These are phyloP conservation scores for Colletotrichum navitas DNA, from an alignment of 2,329 filamentous ascomycete species.

Conservation along the genomic window DNA sequence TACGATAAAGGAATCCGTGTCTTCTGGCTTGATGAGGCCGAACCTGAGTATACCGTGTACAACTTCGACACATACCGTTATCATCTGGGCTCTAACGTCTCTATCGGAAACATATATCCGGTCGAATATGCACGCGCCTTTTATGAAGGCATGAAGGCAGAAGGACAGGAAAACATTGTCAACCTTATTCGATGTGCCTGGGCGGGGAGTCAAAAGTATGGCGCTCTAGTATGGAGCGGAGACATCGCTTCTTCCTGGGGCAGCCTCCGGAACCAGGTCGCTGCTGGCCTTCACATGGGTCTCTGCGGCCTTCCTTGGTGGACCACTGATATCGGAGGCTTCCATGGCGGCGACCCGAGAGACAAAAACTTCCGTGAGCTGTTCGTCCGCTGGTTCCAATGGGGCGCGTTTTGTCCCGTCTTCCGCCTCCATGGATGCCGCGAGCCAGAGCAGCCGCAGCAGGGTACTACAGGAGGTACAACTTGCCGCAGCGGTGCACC, in stretches of 20 bases:
- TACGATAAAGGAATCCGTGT: constrained; percentile 70
- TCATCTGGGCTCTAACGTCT: constrained; percentile 54
- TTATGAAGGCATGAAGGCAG: constrained; percentile 67
- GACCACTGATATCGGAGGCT: constrained; percentile 79
- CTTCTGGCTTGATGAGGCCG: constrained; percentile 79
- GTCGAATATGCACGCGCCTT: constrained; percentile 69
- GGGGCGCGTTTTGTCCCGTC: constrained; percentile 75
- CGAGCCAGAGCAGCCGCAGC: constrained; percentile 61
- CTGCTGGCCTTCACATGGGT: constrained; percentile 75
- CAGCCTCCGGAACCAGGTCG: constrained; percentile 69
- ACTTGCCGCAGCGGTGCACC: constrained; percentile 62
- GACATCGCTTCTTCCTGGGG: constrained; percentile 75
- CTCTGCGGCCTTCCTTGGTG: constrained; percentile 75
- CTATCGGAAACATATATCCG: constrained; percentile 71
- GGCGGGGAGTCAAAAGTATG: constrained; percentile 71
- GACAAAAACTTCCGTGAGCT: constrained; percentile 71
- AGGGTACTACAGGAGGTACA: constrained; percentile 40
- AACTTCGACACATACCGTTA: constrained; percentile 77
- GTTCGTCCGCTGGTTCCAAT: constrained; percentile 77
- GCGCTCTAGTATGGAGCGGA: constrained; percentile 75
- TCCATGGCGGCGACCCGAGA: constrained; percentile 72
- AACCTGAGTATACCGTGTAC: constrained; percentile 74
- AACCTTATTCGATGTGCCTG: constrained; percentile 66
- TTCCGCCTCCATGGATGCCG: constrained; percentile 76
- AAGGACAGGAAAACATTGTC: constrained; percentile 68